Conservation (phyloP, 2,329 filamentous ascomycete genomes). For the Fusarium poae region DNA sequence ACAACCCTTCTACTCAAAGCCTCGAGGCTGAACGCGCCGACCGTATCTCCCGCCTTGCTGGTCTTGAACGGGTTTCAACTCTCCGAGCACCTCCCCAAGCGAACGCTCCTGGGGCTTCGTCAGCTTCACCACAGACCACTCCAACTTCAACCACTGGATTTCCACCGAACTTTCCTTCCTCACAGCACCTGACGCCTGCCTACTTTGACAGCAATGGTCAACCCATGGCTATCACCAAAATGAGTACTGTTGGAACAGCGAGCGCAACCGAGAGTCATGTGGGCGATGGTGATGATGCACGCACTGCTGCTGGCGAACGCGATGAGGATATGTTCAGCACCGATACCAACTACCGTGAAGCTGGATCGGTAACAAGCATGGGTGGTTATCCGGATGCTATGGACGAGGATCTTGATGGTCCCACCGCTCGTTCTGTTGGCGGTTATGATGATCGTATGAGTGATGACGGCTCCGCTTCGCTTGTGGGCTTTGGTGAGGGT, state of each 20-base stretch:
- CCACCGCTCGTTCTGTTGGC: constrained; percentile 61
- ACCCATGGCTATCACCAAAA: constrained; percentile 77
- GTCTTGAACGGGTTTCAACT: constrained; percentile 89
- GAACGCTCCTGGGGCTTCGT: constrained; percentile 51
- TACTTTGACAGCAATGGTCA: constrained; percentile 86
- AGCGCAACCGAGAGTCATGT: constrained; percentile 83
- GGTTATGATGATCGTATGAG: constrained; percentile 80
- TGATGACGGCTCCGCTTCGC: constrained; percentile 83
- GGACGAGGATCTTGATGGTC: constrained; percentile 65
- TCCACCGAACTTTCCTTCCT: constrained; percentile 55
- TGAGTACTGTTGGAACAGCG: constrained; percentile 90
- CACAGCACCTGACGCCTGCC: constrained; percentile 66
- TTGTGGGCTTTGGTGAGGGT: constrained; percentile 94
- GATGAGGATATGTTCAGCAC: constrained; percentile 80
- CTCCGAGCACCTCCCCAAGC: constrained; percentile 66
- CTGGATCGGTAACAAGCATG: constrained; percentile 70
- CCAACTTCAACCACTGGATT: constrained; percentile 63
- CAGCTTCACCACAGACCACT: constrained; percentile 64
- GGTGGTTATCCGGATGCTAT: constrained; percentile 60
- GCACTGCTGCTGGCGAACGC: constrained; percentile 66
- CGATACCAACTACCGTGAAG: constrained; percentile 70
- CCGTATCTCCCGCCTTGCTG: constrained; percentile 92
- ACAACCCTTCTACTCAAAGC: constrained; percentile 74
- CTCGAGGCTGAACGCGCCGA: constrained; percentile 93
- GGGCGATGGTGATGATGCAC: constrained; percentile 66